Percentiles rank a stretch among this genome's conserved stretches.
These are phyloP conservation scores for Boletus insuetus DNA, from an alignment of 768 basidiomycete genomes.

Conservation along the genomic window DNA sequence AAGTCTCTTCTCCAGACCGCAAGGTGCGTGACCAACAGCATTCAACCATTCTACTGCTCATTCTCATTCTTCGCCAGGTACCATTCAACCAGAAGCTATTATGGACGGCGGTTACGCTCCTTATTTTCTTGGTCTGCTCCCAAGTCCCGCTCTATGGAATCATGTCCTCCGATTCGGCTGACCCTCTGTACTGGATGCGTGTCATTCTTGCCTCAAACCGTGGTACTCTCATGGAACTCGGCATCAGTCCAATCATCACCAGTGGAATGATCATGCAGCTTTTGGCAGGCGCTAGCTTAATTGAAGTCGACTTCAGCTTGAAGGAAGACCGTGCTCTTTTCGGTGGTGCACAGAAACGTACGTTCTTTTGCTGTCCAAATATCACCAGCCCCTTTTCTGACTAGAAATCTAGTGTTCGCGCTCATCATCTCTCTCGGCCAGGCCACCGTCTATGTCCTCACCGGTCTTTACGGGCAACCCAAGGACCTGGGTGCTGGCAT, in stretches of 20 bases:
- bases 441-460: conserved; percentile 94
- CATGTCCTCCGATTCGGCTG: conserved; percentile 98
- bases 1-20: conserved; percentile 96
- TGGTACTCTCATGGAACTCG: conserved; percentile 98
- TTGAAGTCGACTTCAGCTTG: conserved; percentile 95
- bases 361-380: conserved; percentile 27
- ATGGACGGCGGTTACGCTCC: conserved; percentile 99
- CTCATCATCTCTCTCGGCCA: conserved; percentile 96
- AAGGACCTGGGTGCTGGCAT: conserved; percentile 93
- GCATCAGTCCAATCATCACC: conserved; percentile 96
- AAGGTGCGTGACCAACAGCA: conserved; percentile 54
- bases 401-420: conserved; percentile 72
- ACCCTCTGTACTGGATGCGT: conserved; percentile 99
- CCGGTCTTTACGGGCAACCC: conserved; percentile 95
- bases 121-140: conserved; percentile 99
- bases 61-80: conserved; percentile 50
- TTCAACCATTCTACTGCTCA: conserved; percentile 2
- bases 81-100: conserved; percentile 98
- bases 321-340: conserved; percentile 98
- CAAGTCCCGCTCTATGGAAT: conserved; percentile 99
- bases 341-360: conserved; percentile 95
- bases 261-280: conserved; percentile 99
- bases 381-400: neutral
- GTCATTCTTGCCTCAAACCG: conserved; percentile 98
- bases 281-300: conserved; percentile 93